Base-by-base conservation (phyloP, 2,329 filamentous ascomycete species). In the Alternaria arborescens region DNA sequence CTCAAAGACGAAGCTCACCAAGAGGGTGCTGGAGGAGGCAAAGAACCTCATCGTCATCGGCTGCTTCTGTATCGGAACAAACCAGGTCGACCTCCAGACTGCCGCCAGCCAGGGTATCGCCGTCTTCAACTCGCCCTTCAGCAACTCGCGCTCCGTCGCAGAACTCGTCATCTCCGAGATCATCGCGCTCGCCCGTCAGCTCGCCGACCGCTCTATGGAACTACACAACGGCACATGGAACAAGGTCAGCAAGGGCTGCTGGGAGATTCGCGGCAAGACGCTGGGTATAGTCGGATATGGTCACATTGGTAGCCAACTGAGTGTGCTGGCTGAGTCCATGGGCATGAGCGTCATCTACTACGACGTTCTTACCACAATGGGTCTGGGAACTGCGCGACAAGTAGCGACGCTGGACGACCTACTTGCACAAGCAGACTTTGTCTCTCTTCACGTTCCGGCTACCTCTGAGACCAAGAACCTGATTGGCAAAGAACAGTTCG, bases 41-140 rank as follows among this genome's bases (percentile, higher is more conserved):
- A 96, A 94, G 83, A 97, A 97, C 78, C 86, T 99, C 55, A 91
- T 98, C 60, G 95, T 97, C 64, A 88, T 98, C 71, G 95, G 95
- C 62, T 99, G 95, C 83, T 99, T 99, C 86, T 99, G 95, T 80
- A 99, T 99, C 73, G 95, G 95, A 68, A 99, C 95, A 58, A 98
- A 97, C 82, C 93, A 97, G 79, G 93, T 97, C 67, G 90, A 97
- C 77, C 88, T 97, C 61, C 87, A 92, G 63, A 94, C 88, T 76
- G 93, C 93, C 30, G 93, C 93, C 48, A 85, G 86, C 69, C 88
- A 91, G 76, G 93, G 95, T 68, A 97, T 98, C 77, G 93, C 94
- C 36, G 95, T 99, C 66, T 99, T 99, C 88, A 99, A 99, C 83
- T 98, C 95, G 46, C 95, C 95, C 1, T 99, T 99, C 82, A 94